Conservation (phyloP, 2,329 filamentous ascomycete species). For the Ophiocordyceps australis region DNA sequence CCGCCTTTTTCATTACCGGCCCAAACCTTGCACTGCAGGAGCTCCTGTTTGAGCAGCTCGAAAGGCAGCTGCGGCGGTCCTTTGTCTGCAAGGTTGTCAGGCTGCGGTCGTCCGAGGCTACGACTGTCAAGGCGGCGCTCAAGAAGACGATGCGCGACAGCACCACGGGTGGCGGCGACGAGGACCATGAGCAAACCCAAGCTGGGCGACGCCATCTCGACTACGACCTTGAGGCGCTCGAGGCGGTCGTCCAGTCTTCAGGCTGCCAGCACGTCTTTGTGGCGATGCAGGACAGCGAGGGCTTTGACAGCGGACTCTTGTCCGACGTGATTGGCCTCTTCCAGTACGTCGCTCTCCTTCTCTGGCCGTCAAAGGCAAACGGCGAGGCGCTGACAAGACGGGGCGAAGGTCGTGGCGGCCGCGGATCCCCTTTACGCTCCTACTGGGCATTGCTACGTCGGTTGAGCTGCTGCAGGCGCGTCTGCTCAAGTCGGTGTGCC, state of each 20-base stretch:
- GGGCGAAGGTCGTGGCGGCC: conserved; percentile 43
- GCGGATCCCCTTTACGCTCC: conserved; percentile 56
- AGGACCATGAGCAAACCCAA: conserved; percentile 35
- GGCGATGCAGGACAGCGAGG: conserved; percentile 67
- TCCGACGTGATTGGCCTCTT: conserved; percentile 54
- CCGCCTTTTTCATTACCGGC: conserved; percentile 58
- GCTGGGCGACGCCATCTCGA: conserved; percentile 45
- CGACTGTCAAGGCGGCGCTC: conserved; percentile 53
- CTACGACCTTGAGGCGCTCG: conserved; percentile 60
- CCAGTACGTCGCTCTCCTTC: conserved; percentile 40
- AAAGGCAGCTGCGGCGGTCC: conserved; percentile 30
- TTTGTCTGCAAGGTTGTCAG: conserved; percentile 40
- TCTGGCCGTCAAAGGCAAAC: no score
- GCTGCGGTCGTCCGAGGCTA: conserved; percentile 51
- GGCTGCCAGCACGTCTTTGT: conserved; percentile 44
- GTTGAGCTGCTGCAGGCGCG: conserved; percentile 64
- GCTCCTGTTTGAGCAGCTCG: conserved; percentile 54
- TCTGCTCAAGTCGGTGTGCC: conserved; percentile 49
- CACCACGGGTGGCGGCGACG: conserved; percentile 27
- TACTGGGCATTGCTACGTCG: conserved; percentile 70
- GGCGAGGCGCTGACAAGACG: background rate
- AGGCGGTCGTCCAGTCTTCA: conserved; percentile 36
- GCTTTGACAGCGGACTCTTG: conserved; percentile 56
- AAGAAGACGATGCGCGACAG: conserved; percentile 57
- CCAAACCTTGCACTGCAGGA: conserved; percentile 63